Conservation (phyloP, 371 early-diverging fungal species). For the Syncephalis plumigaleata region DNA sequence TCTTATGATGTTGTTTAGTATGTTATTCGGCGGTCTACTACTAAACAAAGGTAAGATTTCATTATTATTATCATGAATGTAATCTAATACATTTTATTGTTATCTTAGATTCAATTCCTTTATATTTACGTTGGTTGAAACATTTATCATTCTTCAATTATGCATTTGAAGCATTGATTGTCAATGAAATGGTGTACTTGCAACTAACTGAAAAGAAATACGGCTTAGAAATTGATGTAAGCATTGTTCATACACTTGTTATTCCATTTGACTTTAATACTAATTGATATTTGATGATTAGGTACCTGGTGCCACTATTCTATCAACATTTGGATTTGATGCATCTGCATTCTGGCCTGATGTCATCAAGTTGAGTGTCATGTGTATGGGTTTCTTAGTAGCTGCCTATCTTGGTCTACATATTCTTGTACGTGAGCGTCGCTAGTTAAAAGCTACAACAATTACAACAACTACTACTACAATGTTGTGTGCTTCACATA, state of each 20-base stretch:
- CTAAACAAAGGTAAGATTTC: conserved; percentile 60
- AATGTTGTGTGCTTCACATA: too few species aligned
- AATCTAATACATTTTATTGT: neutral
- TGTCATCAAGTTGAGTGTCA: conserved; percentile 38
- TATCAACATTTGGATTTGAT: conserved; percentile 83
- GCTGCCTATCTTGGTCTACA: conserved; percentile 68
- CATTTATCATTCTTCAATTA: conserved; percentile 73
- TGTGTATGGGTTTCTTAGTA: conserved; percentile 39
- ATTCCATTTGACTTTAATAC: too few species aligned
- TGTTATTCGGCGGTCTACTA: conserved; percentile 80
- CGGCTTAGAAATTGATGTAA: conserved; percentile 56
- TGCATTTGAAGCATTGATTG: conserved; percentile 75
- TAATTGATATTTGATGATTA: conserved; percentile 13
- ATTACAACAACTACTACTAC: too few species aligned
- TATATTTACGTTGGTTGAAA: conserved; percentile 55
- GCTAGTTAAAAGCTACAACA: too few species aligned
- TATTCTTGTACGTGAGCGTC: conserved; percentile 62
- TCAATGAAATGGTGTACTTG: conserved; percentile 66
- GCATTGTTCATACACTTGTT: too few species aligned
- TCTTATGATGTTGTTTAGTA: conserved; percentile 70
- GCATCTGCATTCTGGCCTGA: conserved; percentile 73
- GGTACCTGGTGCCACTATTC: conserved; percentile 64
- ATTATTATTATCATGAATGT: neutral
- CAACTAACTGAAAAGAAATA: conserved; percentile 62
- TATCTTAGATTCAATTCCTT: conserved; percentile 45